Evolutionary conservation across 2,329 filamentous ascomycete genomes (phyloP), one percentile per base, ranked within the genome.

Genomic region (Leptodontidium sp.): DNA sequence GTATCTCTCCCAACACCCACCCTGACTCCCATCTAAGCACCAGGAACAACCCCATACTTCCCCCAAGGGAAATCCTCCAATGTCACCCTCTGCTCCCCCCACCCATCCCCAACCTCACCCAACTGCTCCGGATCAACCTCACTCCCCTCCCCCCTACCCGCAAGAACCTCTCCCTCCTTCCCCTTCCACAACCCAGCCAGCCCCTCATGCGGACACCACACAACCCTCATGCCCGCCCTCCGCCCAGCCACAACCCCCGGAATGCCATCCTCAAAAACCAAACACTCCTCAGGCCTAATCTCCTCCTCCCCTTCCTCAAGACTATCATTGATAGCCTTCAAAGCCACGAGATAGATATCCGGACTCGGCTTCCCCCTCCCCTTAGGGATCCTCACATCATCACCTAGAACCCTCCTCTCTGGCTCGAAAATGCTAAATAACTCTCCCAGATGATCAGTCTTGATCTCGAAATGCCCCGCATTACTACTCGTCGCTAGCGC

Each of bases 221-320:
- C 85, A 21, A 97, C 94, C 72, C 95, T 89, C 95, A 98, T 98
- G 0, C 96, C 95, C 0, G 95, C 96, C 73, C 95, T 88, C 64
- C 95, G 85, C 7, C 94, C 96, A 2, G 94, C 89, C 81, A 98
- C 95, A 4, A 97, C 93, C 5, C 96, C 96, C 0, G 94, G 93
- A 2, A 98, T 93, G 45, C 91, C 93, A 80, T 98, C 96, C 81
- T 98, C 96, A 76, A 98, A 98, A 0, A 98, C 96, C 15, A 98
- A 84, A 78, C 95, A 98, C 80, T 98, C 95, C 74, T 92, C 91
- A 0, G 94, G 93, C 66, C 79, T 84, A 72, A 99, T 91, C 68
- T 86, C 82, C 71, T 86, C 81, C 61, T 91, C 89, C 50, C 88
- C 88, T 3, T 84, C 81, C 0, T 84, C 82, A 12, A 97, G 83